Base-by-base conservation (phyloP, 768 basidiomycete genomes). In the Suillus clintonianus region DNA sequence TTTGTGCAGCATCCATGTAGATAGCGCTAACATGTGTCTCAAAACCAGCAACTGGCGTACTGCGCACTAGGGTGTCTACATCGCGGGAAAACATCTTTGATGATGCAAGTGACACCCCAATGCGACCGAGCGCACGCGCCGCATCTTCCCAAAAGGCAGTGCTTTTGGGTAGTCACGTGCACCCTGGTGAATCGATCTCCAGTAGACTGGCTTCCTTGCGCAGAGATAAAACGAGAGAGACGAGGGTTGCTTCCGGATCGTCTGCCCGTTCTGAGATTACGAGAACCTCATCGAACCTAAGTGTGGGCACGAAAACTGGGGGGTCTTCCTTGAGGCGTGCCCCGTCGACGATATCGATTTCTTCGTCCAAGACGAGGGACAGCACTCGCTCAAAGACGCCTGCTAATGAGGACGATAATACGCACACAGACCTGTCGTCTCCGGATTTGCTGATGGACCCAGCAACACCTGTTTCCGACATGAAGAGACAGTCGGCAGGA, bases 371-470 rank as follows among this genome's bases (percentile, higher is more conserved):
- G 54, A 61, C 47, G 10, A 62, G 57, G 59, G 30, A 39, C 4
- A 62, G 27, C 17, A 2, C 37, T 59, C 64, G 65, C 30, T 62
- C 64, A 42, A 45, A 56, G 34, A 69, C 65, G 4, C 66, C 68
- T 4, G 71, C 74, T 30, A 53, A 59, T 45, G 27, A 15, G 55
- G 62, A 68, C 24, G 60, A 65, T 45, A 64, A 32, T 60, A 3
- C 37, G 6, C 51, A 62, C 15, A 53, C 66, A 7, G 73, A 74
- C 24, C 43, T 71, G 24, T 65, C 69, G 19, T 74, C 73, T 48
- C 75, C 79, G 4, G 68, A 74, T 34, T 71, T 78, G 53, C 78
- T 76, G 24, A 57, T 65, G 22, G 72, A 70, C 24, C 74, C 75
- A 0, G 68, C 74, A 37, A 77, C 79, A 5, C 78, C 77, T 2